Conservation (phyloP, 306 rosid genomes). For the Castanea crenata region DNA sequence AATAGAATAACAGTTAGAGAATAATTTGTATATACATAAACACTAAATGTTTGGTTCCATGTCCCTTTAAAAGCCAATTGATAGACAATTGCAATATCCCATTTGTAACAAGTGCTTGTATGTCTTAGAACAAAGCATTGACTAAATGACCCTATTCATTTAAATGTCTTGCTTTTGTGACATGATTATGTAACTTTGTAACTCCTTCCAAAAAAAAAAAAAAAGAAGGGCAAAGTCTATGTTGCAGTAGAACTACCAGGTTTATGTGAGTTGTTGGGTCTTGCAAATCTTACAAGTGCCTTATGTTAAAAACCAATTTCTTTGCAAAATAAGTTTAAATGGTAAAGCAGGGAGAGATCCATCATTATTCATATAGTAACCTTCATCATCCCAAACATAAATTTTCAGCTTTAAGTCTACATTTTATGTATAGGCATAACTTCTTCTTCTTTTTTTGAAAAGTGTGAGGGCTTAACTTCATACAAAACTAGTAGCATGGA, state of each 20-base stretch:
- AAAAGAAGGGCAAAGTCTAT: neutral
- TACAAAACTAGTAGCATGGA: neutral
- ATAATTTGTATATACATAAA: neutral
- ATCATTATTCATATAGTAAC: neutral
- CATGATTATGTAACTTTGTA: neutral
- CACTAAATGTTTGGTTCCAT: neutral
- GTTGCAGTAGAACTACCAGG: neutral
- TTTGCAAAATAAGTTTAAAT: neutral
- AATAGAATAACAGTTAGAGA: slow-evolving; percentile 5
- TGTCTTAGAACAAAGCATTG: neutral
- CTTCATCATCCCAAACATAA: neutral
- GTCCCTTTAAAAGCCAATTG: neutral
- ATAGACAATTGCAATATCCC: neutral
- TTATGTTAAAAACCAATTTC: neutral
- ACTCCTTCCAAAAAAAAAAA: neutral
- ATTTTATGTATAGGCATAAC: neutral
- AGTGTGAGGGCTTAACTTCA: neutral
- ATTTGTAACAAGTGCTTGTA: neutral
- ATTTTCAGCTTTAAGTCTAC: neutral
- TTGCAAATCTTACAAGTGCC: neutral
- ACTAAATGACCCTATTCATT: neutral
- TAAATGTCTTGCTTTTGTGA: neutral
- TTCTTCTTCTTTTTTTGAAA: neutral
- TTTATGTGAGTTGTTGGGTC: neutral
- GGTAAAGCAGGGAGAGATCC: neutral